Conservation (phyloP, 1,284 basidiomycete species). For the Ceratobasidium papillatum region DNA sequence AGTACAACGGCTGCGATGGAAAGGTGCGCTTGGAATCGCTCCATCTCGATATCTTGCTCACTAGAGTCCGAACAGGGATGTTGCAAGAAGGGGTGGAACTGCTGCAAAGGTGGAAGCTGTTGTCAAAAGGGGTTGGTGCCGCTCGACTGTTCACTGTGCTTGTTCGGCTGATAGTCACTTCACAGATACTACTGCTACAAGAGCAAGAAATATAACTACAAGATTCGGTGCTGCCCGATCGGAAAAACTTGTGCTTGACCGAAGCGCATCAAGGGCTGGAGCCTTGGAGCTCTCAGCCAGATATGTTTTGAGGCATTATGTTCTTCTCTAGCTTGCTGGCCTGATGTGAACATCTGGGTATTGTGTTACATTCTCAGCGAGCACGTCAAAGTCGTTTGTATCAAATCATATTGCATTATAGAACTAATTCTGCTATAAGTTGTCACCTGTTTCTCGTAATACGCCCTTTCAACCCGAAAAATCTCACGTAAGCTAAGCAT, state of each 20-base stretch:
- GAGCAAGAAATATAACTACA: neutral
- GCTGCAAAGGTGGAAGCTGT: conserved; percentile 13
- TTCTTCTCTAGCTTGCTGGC: no score
- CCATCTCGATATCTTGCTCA: neutral
- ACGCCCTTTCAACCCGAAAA: no score
- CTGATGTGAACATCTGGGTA: no score
- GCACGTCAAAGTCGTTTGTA: no score
- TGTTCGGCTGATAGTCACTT: neutral
- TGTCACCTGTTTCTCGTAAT: no score
- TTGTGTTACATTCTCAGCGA: no score
- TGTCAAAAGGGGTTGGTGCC: neutral
- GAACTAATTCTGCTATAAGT: no score
- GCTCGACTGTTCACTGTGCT: neutral
- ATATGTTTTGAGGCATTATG: no score
- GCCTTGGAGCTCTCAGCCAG: neutral
- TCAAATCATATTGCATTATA: no score
- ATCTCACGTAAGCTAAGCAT: no score
- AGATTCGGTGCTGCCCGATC: conserved; percentile 25
- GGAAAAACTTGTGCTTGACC: neutral
- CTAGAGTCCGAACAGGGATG: neutral
- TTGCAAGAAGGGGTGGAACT: conserved; percentile 2
- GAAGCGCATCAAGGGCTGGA: neutral
- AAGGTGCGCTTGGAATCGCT: neutral
- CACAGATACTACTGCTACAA: conserved; percentile 7
- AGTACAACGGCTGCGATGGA: conserved; percentile 14